Percentiles rank a stretch among this genome's conserved stretches.
Evolutionary conservation across 1,284 basidiomycete species (phyloP).

Genomic region (Ustilago curta): DNA sequence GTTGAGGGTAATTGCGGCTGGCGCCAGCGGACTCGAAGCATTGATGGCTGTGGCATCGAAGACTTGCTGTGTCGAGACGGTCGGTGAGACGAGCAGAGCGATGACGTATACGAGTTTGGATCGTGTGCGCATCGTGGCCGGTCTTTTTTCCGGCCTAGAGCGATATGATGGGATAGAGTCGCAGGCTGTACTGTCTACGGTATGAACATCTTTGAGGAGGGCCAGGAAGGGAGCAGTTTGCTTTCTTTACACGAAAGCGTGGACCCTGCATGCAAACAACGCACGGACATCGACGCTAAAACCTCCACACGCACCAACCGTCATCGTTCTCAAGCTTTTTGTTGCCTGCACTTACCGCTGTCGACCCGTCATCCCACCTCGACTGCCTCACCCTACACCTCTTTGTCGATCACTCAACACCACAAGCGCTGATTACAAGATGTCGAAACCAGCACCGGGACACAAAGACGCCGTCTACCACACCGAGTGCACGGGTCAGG

Average conservation of each 20-base stretch:
- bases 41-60: neutral
- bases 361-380: neutral
- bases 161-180: too few relatives aligned
- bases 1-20: neutral
- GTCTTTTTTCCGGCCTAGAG: neutral
- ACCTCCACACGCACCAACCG: slow-evolving; percentile 19
- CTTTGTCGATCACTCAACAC: neutral
- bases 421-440: slow-evolving; percentile 13
- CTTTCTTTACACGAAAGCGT: neutral
- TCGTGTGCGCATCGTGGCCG: slow-evolving; percentile 7
- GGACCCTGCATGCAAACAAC: slow-evolving; percentile 27
- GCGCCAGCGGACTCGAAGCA: neutral
- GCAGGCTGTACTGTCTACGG: neutral
- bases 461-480: slow-evolving; percentile 52
- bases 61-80: slow-evolving; percentile 28
- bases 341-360: neutral
- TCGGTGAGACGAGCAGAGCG: slow-evolving; percentile 15
- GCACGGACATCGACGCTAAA: slow-evolving; percentile 4
- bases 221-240: neutral
- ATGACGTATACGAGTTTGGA: slow-evolving; percentile 49
- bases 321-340: slow-evolving; percentile 4
- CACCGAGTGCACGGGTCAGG: slow-evolving; percentile 74
- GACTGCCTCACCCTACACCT: neutral
- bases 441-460: slow-evolving; percentile 48
- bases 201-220: neutral